phyloP scores from a whole-genome alignment of 2,329 filamentous ascomycete species.

The Amesomyces nigricolor region DNA sequence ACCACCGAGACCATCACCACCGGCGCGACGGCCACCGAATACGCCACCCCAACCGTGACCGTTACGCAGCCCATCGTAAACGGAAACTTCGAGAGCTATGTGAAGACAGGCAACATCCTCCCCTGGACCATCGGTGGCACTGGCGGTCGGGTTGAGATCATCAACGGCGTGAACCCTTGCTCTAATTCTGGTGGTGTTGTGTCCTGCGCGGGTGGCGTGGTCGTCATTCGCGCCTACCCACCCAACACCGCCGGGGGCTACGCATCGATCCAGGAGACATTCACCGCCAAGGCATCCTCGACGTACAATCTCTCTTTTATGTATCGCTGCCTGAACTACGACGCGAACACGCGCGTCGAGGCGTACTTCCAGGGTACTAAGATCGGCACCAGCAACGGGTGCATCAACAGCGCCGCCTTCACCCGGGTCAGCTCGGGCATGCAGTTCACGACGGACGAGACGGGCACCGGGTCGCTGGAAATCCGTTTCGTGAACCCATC shows the following conservation, averaged over 20 bases:
- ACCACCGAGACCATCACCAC: conserved; percentile 8
- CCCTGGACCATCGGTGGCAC: conserved; percentile 16
- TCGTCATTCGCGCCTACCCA: conserved; percentile 19
- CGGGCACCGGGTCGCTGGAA: neutral
- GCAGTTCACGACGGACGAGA: conserved; percentile 19
- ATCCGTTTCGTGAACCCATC: no score
- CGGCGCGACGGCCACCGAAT: conserved; percentile 12
- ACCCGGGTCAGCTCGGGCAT: conserved; percentile 5
- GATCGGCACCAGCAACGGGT: neutral
- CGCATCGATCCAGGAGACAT: conserved; percentile 7
- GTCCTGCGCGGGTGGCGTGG: conserved; percentile 17
- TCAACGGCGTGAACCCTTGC: conserved; percentile 18
- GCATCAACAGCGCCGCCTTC: conserved; percentile 3
- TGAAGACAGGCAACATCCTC: conserved; percentile 12
- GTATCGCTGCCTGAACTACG: conserved; percentile 23
- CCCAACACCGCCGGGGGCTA: conserved; percentile 9
- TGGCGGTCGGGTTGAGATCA: conserved; percentile 11
- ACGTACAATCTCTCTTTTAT: conserved; percentile 20
- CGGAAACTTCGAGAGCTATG: conserved; percentile 19
- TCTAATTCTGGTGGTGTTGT: neutral
- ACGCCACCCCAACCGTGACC: conserved; percentile 4
- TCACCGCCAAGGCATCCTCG: conserved; percentile 16
- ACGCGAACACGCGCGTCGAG: conserved; percentile 10
- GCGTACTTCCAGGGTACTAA: conserved; percentile 10
- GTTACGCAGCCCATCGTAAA: conserved; percentile 17